Conservation (phyloP, 2,329 filamentous ascomycete genomes). For the Orbilia brochopaga region DNA sequence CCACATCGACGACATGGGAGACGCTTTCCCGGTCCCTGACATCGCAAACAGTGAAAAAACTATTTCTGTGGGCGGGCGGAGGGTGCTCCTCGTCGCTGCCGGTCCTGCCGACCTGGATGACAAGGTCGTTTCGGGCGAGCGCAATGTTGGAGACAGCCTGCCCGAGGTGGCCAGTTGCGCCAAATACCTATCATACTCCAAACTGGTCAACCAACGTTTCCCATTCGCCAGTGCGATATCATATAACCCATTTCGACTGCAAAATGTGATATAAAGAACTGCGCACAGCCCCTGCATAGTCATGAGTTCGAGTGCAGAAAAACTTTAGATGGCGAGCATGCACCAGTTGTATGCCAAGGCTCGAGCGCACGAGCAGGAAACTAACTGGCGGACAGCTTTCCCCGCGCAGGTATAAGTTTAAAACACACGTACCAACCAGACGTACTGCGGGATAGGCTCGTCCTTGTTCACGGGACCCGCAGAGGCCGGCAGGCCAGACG, state of each 20-base stretch:
- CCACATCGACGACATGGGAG: constrained; percentile 70
- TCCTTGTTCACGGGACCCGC: constrained; percentile 47
- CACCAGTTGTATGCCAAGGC: too few species aligned
- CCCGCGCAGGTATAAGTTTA: background rate
- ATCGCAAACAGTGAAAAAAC: constrained; percentile 84
- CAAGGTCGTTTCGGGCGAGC: constrained; percentile 78
- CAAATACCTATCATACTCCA: constrained; percentile 69
- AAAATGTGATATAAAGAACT: too few species aligned
- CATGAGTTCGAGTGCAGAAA: too few species aligned
- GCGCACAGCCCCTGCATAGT: too few species aligned
- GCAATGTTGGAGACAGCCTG: constrained; percentile 84
- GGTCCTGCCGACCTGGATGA: constrained; percentile 82
- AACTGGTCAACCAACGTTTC: too few species aligned
- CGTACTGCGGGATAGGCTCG: constrained; percentile 39
- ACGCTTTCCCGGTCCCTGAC: constrained; percentile 83
- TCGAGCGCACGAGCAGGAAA: background rate
- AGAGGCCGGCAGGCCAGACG: constrained; percentile 38
- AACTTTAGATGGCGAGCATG: too few species aligned
- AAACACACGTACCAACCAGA: constrained; percentile 39
- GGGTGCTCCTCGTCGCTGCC: constrained; percentile 69
- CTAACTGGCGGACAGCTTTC: background rate
- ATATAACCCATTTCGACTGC: too few species aligned
- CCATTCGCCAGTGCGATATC: too few species aligned
- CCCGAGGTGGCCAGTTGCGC: constrained; percentile 96
- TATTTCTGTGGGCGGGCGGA: constrained; percentile 72